Evolutionary conservation across 1,284 basidiomycete species (phyloP).

Genomic region (Apiotrichum gamsii): DNA sequence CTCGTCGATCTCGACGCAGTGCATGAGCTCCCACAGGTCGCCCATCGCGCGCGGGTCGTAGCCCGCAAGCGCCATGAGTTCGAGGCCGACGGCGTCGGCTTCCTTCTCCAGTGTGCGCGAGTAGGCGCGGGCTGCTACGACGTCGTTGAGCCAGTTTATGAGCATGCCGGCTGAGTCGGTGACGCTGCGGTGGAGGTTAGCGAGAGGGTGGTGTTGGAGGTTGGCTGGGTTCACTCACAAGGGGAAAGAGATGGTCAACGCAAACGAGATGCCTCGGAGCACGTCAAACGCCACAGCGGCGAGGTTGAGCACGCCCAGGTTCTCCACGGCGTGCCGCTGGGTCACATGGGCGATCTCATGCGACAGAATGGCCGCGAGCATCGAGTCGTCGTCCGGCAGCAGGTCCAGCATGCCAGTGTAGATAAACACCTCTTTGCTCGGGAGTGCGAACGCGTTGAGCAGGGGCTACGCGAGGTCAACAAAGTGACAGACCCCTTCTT

Average conservation of each 20-base stretch:
- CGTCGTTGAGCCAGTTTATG: slow-evolving; percentile 52
- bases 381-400: slow-evolving; percentile 47
- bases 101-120: slow-evolving; percentile 53
- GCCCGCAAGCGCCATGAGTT: slow-evolving; percentile 50
- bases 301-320: slow-evolving; percentile 49
- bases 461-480: slow-evolving; percentile 29
- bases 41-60: slow-evolving; percentile 50
- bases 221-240: slow-evolving; percentile 26
- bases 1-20: slow-evolving; percentile 49
- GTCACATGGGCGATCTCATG: slow-evolving; percentile 52
- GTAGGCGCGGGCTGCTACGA: slow-evolving; percentile 51
- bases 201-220: no score
- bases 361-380: slow-evolving; percentile 50
- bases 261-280: slow-evolving; percentile 51
- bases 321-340: slow-evolving; percentile 52
- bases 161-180: slow-evolving; percentile 49
- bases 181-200: no score
- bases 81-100: slow-evolving; percentile 51
- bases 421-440: slow-evolving; percentile 52
- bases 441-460: slow-evolving; percentile 51
- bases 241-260: slow-evolving; percentile 52
- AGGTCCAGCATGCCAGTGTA: slow-evolving; percentile 51
- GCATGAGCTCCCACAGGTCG: slow-evolving; percentile 52
- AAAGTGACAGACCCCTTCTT: background rate
- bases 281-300: slow-evolving; percentile 52